Conservation (phyloP, 306 rosid species). For the Cercis canadensis region DNA sequence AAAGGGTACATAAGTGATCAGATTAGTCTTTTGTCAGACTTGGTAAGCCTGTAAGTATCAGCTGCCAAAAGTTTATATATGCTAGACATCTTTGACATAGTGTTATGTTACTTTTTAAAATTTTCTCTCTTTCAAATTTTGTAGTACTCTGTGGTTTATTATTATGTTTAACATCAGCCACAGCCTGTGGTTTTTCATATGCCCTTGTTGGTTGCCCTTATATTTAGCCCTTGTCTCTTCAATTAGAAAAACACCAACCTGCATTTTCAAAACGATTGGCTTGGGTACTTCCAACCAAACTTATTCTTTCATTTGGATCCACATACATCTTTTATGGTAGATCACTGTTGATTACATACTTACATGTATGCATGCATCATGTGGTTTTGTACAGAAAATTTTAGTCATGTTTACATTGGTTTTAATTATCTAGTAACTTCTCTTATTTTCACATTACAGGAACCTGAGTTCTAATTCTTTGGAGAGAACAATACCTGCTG, state of each 20-base stretch:
- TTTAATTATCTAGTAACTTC: conserved; percentile 21
- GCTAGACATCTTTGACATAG: conserved; percentile 35
- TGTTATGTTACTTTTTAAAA: too few relatives aligned
- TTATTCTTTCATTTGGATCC: conserved; percentile 27
- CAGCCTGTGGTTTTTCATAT: conserved; percentile 1
- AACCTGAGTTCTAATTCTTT: conserved; percentile 83
- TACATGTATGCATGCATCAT: conserved; percentile 17
- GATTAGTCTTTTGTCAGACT: conserved; percentile 81
- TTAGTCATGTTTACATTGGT: conserved; percentile 13
- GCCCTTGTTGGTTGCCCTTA: conserved; percentile 20
- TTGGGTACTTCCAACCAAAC: conserved; percentile 13
- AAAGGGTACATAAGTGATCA: conserved; percentile 83
- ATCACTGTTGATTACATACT: conserved; percentile 5
- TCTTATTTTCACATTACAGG: conserved; percentile 49
- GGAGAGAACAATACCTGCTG: conserved; percentile 71
- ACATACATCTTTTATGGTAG: conserved; percentile 5
- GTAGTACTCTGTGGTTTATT: conserved; percentile 10
- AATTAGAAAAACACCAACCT: background rate
- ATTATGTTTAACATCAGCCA: conserved; percentile 9
- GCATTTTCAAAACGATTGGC: conserved; percentile 9
- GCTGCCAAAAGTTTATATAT: conserved; percentile 36
- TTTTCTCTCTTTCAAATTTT: too few relatives aligned
- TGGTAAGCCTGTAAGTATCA: conserved; percentile 98
- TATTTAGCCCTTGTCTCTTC: background rate
- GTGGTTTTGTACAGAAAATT: conserved; percentile 1